Base-by-base conservation (phyloP, 805 yeast species). In the Ogataea salicorniae region DNA sequence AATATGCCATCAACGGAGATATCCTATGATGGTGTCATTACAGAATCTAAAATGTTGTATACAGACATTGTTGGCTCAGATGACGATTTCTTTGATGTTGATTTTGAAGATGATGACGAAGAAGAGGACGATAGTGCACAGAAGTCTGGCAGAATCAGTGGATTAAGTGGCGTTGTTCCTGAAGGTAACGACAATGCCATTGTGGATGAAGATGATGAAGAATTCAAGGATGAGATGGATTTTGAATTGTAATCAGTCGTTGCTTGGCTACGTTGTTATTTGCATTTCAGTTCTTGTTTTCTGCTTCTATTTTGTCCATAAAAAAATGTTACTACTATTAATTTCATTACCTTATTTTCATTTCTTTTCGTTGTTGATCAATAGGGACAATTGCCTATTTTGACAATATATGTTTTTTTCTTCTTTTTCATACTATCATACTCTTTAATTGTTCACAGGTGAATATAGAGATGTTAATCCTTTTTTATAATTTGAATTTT, bases 61-160 rank as follows among this genome's bases (percentile, higher is more conserved):
- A 82, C 80, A 51, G 74, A 76, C 47, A 83, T 92, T 52, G 95
- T 94, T 11, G 98, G 98, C 9, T 79, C 95, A 2, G 94, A 87
- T 62, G 97, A 92, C 58, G 98, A 92, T 67, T 94, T 94, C 70
- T 92, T 92, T 62, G 96, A 89, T 64, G 87, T 92, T 38, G 98
- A 92, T 67, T 92, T 92, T 62, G 97, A 92, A 67, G 98, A 92
- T 64, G 97, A 90, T 18, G 96, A 87, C 39, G 91, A 82, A 34
- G 74, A 72, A 18, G 42, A 40, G 18, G 43, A 23, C 6, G 11
- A 26, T 26, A 26, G 31, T 26, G 13, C 31, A 26, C 31, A 26
- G 31, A 35, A 48, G 18, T 40, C 50, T 7, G 22, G 26, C 13
- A 18, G 26, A 18, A 18, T 18, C 8, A 9, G 31, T 26, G 31